Percentiles rank a stretch among this genome's conserved stretches.
phyloP scores from a whole-genome alignment of 164 flowering plant species.

The Buxus sempervirens region DNA sequence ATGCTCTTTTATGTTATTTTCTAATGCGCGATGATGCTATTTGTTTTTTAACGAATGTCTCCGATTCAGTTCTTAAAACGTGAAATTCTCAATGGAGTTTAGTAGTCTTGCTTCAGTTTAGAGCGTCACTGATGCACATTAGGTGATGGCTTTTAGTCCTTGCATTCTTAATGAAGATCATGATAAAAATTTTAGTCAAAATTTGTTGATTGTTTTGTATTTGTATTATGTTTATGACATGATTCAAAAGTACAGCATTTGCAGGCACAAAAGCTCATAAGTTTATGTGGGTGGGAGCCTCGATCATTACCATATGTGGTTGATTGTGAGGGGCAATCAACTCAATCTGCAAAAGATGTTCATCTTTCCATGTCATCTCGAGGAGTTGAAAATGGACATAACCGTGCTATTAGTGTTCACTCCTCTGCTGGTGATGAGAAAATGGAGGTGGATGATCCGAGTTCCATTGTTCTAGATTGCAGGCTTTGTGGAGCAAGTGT shows the following conservation, averaged over 20 bases:
- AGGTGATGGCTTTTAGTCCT: too few relatives aligned
- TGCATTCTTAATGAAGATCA: background rate
- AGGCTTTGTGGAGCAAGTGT: constrained; percentile 84
- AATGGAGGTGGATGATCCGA: constrained; percentile 48
- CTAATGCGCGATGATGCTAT: background rate
- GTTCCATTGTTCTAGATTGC: constrained; percentile 82
- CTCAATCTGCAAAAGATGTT: constrained; percentile 28
- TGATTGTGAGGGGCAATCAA: constrained; percentile 41
- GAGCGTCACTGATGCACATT: background rate
- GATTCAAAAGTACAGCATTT: constrained; percentile 18
- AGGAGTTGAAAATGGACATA: constrained; percentile 22
- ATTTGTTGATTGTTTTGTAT: background rate
- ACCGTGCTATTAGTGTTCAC: constrained; percentile 16
- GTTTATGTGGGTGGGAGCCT: constrained; percentile 94
- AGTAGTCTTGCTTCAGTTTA: background rate
- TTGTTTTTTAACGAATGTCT: background rate
- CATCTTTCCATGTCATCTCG: constrained; percentile 17
- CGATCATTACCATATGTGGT: constrained; percentile 71
- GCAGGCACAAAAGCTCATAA: constrained; percentile 83
- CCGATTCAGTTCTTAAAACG: background rate
- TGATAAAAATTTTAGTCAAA: background rate
- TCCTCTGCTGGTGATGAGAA: constrained; percentile 25
- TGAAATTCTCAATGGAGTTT: background rate
- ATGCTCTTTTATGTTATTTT: background rate
- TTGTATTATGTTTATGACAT: background rate